phyloP scores from a whole-genome alignment of 2,329 filamentous ascomycete genomes.

The Ascocoryne sarcoides region DNA sequence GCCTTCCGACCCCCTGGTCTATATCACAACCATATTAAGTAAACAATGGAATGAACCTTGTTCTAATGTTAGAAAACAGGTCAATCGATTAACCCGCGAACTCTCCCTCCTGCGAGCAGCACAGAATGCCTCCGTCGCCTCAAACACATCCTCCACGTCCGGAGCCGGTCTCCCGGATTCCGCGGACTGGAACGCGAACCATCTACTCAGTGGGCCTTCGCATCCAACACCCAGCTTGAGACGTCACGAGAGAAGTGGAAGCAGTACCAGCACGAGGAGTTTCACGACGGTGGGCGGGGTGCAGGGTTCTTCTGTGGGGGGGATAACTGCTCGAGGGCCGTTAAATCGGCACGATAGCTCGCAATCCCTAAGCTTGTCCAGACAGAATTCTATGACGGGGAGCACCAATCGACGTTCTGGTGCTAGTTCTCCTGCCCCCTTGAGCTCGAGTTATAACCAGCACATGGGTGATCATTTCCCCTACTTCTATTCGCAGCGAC shows the following conservation, averaged over 20 bases:
- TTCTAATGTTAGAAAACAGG: no score
- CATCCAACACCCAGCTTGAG: constrained; percentile 47
- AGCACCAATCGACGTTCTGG: background rate
- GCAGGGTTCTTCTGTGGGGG: constrained; percentile 29
- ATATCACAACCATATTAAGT: background rate
- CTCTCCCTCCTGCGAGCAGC: constrained; percentile 70
- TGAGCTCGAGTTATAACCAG: background rate
- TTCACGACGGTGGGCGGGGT: constrained; percentile 26
- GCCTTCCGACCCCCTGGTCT: background rate
- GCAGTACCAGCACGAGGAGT: constrained; percentile 33
- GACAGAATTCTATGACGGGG: constrained; percentile 27
- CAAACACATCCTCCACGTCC: constrained; percentile 55
- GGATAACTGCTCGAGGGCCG: constrained; percentile 15
- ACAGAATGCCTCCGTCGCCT: constrained; percentile 57
- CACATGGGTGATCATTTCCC: background rate
- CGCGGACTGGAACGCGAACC: constrained; percentile 40
- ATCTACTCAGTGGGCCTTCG: constrained; percentile 47
- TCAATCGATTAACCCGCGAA: constrained; percentile 88
- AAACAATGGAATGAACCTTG: no score
- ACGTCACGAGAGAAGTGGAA: constrained; percentile 50
- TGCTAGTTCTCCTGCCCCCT: background rate
- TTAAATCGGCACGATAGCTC: constrained; percentile 15
- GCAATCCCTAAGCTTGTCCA: constrained; percentile 20
- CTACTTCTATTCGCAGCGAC: background rate
- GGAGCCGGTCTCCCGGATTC: constrained; percentile 38